Evolutionary conservation across 192 early-diverging fungal genomes (phyloP), one percentile per base, ranked within the genome.

Genomic region (Coemansia sp.): DNA sequence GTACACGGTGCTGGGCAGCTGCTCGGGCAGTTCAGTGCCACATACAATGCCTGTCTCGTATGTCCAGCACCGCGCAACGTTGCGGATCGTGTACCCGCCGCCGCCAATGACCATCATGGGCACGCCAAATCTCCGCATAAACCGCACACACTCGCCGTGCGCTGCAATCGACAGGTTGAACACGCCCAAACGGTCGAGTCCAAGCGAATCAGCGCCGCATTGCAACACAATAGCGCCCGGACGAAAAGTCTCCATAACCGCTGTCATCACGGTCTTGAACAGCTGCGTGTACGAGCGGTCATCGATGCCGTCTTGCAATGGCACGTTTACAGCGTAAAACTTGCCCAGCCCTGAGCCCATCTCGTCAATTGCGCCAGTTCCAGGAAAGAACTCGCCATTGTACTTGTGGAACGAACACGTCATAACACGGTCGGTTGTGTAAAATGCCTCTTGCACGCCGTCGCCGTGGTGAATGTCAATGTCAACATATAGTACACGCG

Each of bases 41-140:
- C 94, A 85, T 2, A 93, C 86, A 6, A 95, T 84, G 6, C 90
- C 90, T 5, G 96, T 98, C 72, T 97, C 94, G 74, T 93, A 94
- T 0, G 93, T 90, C 97, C 97, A 99, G 23, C 93, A 91, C 29
- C 96, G 76, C 9, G 93, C 89, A 2, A 99, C 97, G 66, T 99
- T 99, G n/a, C 93, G 85, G 65, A 97, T 93, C 0, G 95, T 99
- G 65, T 99, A 99, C 10, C 97, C 97, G 43, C 97, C 97, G 5
- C 97, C 97, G 47, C 97, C 97, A 22, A 99, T 83, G 21, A 98
- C 86, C 62, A 99, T 64, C 60, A 95, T 85, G 5, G 97, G 97
- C 17, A 99, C 79, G 66, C 93, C 90, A 62, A 98, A 95, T 29
- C 83, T 88, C 48, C 93, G 94, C 72, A 98, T 92, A 73, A 92